Percentiles rank a stretch among this genome's conserved stretches.
phyloP scores from a whole-genome alignment of 1,139 yeast genomes.

The Yamadazyma blattariae region DNA sequence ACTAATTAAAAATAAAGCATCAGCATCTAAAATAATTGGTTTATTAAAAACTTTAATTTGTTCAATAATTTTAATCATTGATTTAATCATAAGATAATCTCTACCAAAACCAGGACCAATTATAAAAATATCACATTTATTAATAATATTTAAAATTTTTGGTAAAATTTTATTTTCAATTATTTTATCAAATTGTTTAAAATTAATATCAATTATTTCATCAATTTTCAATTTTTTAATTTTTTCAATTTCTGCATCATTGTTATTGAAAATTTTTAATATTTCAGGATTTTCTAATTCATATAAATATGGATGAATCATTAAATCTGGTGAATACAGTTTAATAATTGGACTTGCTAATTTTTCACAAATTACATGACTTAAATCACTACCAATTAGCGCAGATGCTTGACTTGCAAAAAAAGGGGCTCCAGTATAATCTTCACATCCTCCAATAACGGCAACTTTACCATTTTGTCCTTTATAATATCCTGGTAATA shows the following conservation, averaged over 20 bases:
- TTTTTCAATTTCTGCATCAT: conserved; percentile 15
- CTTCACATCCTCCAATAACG: conserved; percentile 92
- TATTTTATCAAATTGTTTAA: conserved; percentile 23
- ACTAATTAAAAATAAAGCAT: conserved; percentile 67
- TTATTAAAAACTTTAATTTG: conserved; percentile 49
- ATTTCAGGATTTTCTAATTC: conserved; percentile 25
- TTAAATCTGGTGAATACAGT: conserved; percentile 84
- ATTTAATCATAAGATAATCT: conserved; percentile 63
- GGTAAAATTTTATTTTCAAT: conserved; percentile 49
- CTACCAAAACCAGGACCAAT: conserved; percentile 96
- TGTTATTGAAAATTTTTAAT: conserved; percentile 6
- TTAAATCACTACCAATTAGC: conserved; percentile 80
- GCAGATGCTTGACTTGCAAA: conserved; percentile 86
- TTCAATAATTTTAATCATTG: conserved; percentile 55
- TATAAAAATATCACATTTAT: conserved; percentile 75
- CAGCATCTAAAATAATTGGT: conserved; percentile 88
- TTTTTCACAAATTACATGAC: conserved; percentile 81
- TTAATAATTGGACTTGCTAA: conserved; percentile 81
- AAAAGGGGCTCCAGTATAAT: conserved; percentile 95
- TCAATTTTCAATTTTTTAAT: conserved; percentile 16
- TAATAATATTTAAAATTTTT: conserved; percentile 52
- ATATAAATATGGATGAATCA: conserved; percentile 89
- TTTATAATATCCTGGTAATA: conserved; percentile 70
- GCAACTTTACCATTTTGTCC: conserved; percentile 92
- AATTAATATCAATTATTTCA: conserved; percentile 18